Base-by-base conservation (phyloP, 805 yeast species). In the Starmerella vaccinii region DNA sequence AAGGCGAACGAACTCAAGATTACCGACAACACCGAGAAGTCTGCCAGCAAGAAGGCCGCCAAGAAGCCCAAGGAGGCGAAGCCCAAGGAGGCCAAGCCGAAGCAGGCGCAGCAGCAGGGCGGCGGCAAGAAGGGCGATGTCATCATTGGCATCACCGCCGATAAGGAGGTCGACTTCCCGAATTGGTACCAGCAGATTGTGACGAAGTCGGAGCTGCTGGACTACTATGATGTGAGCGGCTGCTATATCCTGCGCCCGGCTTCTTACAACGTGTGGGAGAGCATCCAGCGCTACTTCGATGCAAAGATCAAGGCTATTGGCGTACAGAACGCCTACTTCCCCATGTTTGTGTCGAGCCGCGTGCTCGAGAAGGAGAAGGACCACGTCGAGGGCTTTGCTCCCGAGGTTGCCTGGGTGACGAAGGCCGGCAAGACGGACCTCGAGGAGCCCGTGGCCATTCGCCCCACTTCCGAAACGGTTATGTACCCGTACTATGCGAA, bases 351-450 rank as follows among this genome's bases (percentile, higher is more conserved):
- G 46, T 88, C 97, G 9, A 75, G 85, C 43, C 78, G 81, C 61
- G 98, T 94, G 21, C 75, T 92, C 63, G 97, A 94, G 72, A 87
- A 82, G 72, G 99, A 92, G 75, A 92, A 92, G 71, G 99, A 92
- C 66, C 99, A 92, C 67, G 80, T 92, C 61, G 98, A 92, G 71
- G 99, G 99, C 41, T 92, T 92, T 68, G 98, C 99, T 43, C 98
- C 99, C 23, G 99, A 92, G 71, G 99, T 92, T 50, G 99, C 99
- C 23, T 92, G 99, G 99, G 98, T 92, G 60, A 92, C 99, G 50
- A 80, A 75, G 63, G 99, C 99, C 49, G 99, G 99, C 63, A 68
- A 72, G 29, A 83, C 95, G 30, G 97, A 92, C 46, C 76, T 92
- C 61, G 98, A 94, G 51, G 98, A 92, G 73, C 97, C 95, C 62